Conservation (phyloP, 805 yeast genomes). For the Nakazawaea laoshanensis region DNA sequence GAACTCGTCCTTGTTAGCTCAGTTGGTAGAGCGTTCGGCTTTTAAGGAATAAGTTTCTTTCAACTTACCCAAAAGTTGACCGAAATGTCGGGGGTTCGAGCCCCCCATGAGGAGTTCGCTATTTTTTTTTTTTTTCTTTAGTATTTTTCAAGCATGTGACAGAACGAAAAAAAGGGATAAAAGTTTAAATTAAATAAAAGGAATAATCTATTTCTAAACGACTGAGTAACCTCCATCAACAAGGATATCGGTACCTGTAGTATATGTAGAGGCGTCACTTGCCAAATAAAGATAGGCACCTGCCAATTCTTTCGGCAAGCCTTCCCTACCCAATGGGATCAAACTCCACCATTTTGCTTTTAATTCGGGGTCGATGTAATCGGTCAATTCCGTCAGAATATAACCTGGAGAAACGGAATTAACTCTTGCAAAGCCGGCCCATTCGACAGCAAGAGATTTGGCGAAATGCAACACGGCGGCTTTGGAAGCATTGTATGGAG, state of each 20-base stretch:
- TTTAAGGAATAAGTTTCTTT: slow-evolving; percentile 25
- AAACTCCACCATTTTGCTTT: slow-evolving; percentile 39
- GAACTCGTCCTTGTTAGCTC: slow-evolving; percentile 41
- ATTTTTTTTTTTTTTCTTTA: no score
- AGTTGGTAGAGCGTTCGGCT: slow-evolving; percentile 69
- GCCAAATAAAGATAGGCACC: slow-evolving; percentile 80
- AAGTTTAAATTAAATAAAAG: no score
- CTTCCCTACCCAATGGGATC: slow-evolving; percentile 71
- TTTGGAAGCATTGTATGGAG: slow-evolving; percentile 80
- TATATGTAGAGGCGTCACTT: slow-evolving; percentile 70
- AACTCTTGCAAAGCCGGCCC: slow-evolving; percentile 85
- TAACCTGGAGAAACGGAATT: slow-evolving; percentile 85
- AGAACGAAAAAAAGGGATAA: no score
- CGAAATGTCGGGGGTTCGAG: neutral
- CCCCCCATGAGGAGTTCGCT: neutral
- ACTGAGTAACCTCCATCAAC: slow-evolving; percentile 75
- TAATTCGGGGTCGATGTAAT: slow-evolving; percentile 33
- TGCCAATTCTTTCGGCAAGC: slow-evolving; percentile 59
- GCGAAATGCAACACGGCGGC: slow-evolving; percentile 76
- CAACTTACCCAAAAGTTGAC: neutral
- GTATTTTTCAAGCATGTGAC: neutral
- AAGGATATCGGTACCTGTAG: slow-evolving; percentile 69
- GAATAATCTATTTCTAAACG: slow-evolving; percentile 21
- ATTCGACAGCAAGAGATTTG: slow-evolving; percentile 76
- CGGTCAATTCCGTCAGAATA: slow-evolving; percentile 62